Evolutionary conservation across 352 stramenopile genomes (phyloP), one percentile per base, ranked within the genome.

Genomic region (Globisporangium paroecandrum): DNA sequence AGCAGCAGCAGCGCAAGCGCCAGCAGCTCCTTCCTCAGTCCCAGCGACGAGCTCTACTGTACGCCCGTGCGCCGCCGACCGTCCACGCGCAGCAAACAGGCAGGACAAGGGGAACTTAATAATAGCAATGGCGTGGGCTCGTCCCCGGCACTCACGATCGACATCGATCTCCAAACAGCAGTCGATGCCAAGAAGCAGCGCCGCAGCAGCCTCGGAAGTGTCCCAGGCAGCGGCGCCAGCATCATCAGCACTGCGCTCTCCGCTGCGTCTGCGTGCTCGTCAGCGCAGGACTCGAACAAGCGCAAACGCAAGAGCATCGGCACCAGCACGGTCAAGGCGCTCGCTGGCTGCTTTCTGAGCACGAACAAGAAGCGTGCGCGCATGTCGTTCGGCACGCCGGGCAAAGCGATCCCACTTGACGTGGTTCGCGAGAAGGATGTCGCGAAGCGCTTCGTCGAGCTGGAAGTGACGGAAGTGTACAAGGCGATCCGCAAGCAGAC

Each of bases 401-500:
- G 85, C 10, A 95, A 94, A 72, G 89, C 81, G 32, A 91, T 72
- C 13, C 87, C 85, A 36, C 75, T 96, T 66, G 76, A 80, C 41
- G 62, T 73, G 18, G 57, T 71, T 32, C 82, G 89, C 20, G 78
- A 89, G 49, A 70, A 86, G 25, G 85, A 93, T 58, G 76, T 96
- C 18, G 77, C 84, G 62, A 77, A 90, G 58, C 80, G 77, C 15
- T 96, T 96, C 60, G 75, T 93, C 46, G 85, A 95, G 38, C 76
- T 90, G 55, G 84, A 95, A 53, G 87, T 96, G n/a, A 83, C 81
- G 0, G 83, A 94, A 43, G 87, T 94, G 5, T 98, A 99, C 78
- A 87, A 85, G 58, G 80, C 98, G 5, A 96, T 99, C 58, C 88
- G 90, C 54, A 98, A 98, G 73, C 77, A 97, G 55, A 99, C 96